Conservation (phyloP, 2,329 filamentous ascomycete genomes). For the Colletotrichum lindemuthianum region DNA sequence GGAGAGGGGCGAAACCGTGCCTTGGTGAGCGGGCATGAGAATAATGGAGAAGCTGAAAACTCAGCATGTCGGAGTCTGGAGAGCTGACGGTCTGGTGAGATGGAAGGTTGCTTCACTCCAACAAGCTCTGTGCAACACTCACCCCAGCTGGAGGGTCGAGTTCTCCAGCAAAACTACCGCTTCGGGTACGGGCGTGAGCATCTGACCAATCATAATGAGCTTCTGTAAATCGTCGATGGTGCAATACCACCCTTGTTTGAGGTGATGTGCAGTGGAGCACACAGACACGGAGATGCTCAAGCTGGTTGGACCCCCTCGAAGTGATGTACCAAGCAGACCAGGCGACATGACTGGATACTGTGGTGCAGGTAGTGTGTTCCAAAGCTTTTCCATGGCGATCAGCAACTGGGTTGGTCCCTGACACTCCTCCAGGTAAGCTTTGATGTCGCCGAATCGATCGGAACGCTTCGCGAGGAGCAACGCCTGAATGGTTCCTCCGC, state of each 20-base stretch:
- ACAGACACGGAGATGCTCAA: constrained; percentile 27
- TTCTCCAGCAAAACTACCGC: constrained; percentile 27
- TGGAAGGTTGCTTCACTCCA: constrained; percentile 9
- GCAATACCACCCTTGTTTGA: constrained; percentile 36
- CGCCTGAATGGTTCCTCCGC: constrained; percentile 1
- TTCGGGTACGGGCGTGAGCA: constrained; percentile 7
- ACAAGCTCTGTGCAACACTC: constrained; percentile 22
- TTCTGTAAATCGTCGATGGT: constrained; percentile 36
- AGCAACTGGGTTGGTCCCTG: constrained; percentile 19
- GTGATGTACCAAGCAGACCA: not conserved
- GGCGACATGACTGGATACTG: too few species aligned
- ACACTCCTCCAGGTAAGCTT: not conserved
- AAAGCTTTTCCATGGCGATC: constrained; percentile 16
- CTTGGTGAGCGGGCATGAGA: constrained; percentile 21
- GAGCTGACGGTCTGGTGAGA: constrained; percentile 25
- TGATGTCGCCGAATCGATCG: constrained; percentile 6
- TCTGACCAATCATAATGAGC: constrained; percentile 32
- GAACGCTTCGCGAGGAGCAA: not conserved
- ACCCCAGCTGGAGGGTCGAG: constrained; percentile 16
- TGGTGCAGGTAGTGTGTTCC: not conserved
- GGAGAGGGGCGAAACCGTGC: constrained; percentile 17
- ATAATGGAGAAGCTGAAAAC: constrained; percentile 33
- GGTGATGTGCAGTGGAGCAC: constrained; percentile 29
- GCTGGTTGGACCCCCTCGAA: constrained; percentile 24
- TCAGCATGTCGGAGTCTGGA: not conserved